Base-by-base conservation (phyloP, 331 rosid species). In the Spiraea crenata region DNA sequence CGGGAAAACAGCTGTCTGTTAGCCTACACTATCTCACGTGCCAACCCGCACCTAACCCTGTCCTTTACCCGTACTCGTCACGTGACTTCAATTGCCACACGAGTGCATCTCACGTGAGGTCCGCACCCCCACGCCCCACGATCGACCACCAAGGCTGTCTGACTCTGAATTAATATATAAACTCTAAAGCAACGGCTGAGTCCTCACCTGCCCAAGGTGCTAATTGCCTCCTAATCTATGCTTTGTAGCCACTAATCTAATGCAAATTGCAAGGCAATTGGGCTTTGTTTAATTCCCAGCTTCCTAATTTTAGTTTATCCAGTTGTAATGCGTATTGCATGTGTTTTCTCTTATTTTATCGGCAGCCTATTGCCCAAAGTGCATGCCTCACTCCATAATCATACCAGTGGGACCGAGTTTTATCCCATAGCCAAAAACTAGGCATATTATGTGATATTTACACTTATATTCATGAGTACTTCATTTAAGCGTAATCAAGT, bases 1-100 rank as follows among this genome's bases (percentile, higher is more conserved):
- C 68, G 82, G 77, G 60, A 77, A 25, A 64, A 79, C 86, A 82
- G 86, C 86, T 79, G 84, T 76, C 70, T 63, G 3, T 51, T 25
- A 41, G 45, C 70, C 51, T 71, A 55, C 57, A 63, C 25, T 5
- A 17, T 54, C 83, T 78, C 79, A 78, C 71, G 63, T 82, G 81
- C 81, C 83, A 40, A 48, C 61, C 65, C 81, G 17, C 82, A 17
- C 78, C 57, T 0, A 75, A 61, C 66, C 3, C 73, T 49, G 86
- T 78, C 79, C 83, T 71, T 47, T 62, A 12, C 12, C 78, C 75
- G 86, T 82, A 82, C 73, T 60, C 45, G 3, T 79, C 86, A 75
- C 86, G 79, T 63, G 86, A 69, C 58, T 31, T 65, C 49, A 6
- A 3, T 39, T 62, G 10, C 50, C 75, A 50, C 77, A 74, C 85